Base-by-base conservation (phyloP, 495 filamentous ascomycete genomes). In the Aspergillus indologenus region DNA sequence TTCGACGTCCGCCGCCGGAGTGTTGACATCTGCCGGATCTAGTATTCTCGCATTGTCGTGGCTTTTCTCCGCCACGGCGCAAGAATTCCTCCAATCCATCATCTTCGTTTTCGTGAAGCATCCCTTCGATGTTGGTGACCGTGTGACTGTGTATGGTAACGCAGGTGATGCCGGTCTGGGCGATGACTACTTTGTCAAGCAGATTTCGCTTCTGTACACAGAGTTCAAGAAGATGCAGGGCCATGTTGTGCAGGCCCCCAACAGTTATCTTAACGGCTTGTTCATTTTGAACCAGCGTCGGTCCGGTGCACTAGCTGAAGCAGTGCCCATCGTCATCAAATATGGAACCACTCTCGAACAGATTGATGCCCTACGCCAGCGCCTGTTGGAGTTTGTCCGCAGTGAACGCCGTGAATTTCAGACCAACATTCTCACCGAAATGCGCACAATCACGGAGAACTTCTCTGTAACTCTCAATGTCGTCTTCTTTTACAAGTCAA, bases 211-310 rank as follows among this genome's bases (percentile, higher is more conserved):
- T n/a, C 83, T 98, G 11, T 96, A 92, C 67, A 97, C 94, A 24
- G 94, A 97, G 67, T 96, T 97, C 78, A 97, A 96, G 77, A 98
- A 97, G 76, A 91, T 96, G 87, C 87, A 96, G 67, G 93, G 93
- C 14, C 92, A 96, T 61, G 85, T 96, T 15, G 93, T 98, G 3
- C 93, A 98, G 69, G 94, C 93, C 0, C 94, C 94, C 4, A 98
- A 98, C 79, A 93, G 87, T 56, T 87, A 96, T 53, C 81, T 98
- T 23, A 98, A 97, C 66, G 89, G 85, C 0, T 82, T 98, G 7
- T 96, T 97, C 70, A 94, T 98, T 58, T 86, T 97, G 19, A 97
- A 98, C 70, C 92, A 96, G 75, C 85, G 93, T 4, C 87, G 93
- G 23, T 94, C 91, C 26, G 91, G 94, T 58, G 89, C 86, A 2